phyloP scores from a whole-genome alignment of 2,329 filamentous ascomycete species.

The Trichoderma arundinaceum region DNA sequence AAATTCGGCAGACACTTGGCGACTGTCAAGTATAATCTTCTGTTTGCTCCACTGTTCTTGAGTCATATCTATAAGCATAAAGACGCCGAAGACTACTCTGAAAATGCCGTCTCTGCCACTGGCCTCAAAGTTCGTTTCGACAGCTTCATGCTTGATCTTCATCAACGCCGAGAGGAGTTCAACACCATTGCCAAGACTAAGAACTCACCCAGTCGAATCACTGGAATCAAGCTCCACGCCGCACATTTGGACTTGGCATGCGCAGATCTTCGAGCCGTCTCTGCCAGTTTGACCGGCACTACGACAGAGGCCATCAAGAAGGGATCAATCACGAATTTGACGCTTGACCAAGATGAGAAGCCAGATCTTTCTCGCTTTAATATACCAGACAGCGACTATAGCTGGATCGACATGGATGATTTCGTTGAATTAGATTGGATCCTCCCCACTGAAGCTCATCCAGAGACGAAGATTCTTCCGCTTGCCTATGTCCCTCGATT shows the following conservation, averaged over 20 bases:
- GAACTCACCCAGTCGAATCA: conserved; percentile 80
- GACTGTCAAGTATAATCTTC: conserved; percentile 97
- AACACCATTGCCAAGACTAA: conserved; percentile 78
- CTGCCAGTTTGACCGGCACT: conserved; percentile 84
- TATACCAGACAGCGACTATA: conserved; percentile 93
- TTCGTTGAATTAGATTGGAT: conserved; percentile 99
- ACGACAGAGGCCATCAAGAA: conserved; percentile 76
- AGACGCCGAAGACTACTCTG: conserved; percentile 83
- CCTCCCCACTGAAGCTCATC: conserved; percentile 84
- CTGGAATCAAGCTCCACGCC: conserved; percentile 93
- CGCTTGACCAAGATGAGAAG: conserved; percentile 61
- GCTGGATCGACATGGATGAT: conserved; percentile 99
- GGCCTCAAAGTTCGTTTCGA: conserved; percentile 96
- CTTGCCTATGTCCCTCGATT: conserved; percentile 92
- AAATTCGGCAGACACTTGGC: conserved; percentile 96
- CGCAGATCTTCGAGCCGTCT: conserved; percentile 91
- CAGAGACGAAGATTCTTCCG: conserved; percentile 91
- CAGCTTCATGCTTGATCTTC: conserved; percentile 95
- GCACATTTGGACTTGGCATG: conserved; percentile 90
- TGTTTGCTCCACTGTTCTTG: conserved; percentile 90
- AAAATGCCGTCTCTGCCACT: conserved; percentile 81
- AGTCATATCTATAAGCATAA: conserved; percentile 99
- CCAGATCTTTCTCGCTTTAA: conserved; percentile 86
- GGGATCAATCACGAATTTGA: conserved; percentile 57
- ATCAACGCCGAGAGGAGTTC: conserved; percentile 92